These are phyloP conservation scores for Phylloporus sp. DNA, from an alignment of 768 basidiomycete species.

Conservation along the genomic window DNA sequence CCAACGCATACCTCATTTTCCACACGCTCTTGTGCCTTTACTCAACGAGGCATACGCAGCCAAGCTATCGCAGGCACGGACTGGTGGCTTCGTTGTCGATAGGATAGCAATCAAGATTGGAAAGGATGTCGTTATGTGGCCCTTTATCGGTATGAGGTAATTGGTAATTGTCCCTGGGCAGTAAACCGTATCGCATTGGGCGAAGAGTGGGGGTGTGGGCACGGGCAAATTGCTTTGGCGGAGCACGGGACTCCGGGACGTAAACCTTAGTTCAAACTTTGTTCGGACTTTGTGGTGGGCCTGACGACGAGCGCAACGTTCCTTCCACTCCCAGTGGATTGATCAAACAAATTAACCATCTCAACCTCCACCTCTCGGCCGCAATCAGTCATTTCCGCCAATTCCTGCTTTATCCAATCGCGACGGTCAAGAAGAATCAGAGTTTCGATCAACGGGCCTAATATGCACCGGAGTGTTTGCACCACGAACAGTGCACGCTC, in stretches of 20 bases:
- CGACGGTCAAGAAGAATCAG: conserved; percentile 60
- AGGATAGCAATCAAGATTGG: conserved; percentile 67
- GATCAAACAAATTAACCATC: conserved; percentile 68
- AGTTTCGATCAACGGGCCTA: conserved; percentile 67
- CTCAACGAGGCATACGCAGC: conserved; percentile 50
- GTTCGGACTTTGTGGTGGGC: conserved; percentile 22
- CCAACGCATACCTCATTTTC: conserved; percentile 50
- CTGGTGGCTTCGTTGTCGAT: conserved; percentile 50
- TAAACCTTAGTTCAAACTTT: conserved; percentile 1
- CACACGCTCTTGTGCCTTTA: conserved; percentile 40
- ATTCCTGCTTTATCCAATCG: conserved; percentile 48
- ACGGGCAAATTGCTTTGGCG: no score
- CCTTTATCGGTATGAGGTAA: conserved; percentile 21
- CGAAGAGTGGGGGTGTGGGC: conserved; percentile 2
- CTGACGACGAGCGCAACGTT: conserved; percentile 62
- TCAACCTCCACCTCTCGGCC: conserved; percentile 35
- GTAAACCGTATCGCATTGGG: conserved; percentile 4
- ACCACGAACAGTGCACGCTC: conserved; percentile 51
- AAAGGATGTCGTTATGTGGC: conserved; percentile 56
- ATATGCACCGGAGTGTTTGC: conserved; percentile 62
- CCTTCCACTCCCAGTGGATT: conserved; percentile 65
- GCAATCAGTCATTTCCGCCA: conserved; percentile 23
- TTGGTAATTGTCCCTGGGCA: conserved; percentile 9
- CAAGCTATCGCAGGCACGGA: conserved; percentile 38
- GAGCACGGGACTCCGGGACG: background rate